Base-by-base conservation (phyloP, 495 filamentous ascomycete genomes). In the Penicillium canescens region DNA sequence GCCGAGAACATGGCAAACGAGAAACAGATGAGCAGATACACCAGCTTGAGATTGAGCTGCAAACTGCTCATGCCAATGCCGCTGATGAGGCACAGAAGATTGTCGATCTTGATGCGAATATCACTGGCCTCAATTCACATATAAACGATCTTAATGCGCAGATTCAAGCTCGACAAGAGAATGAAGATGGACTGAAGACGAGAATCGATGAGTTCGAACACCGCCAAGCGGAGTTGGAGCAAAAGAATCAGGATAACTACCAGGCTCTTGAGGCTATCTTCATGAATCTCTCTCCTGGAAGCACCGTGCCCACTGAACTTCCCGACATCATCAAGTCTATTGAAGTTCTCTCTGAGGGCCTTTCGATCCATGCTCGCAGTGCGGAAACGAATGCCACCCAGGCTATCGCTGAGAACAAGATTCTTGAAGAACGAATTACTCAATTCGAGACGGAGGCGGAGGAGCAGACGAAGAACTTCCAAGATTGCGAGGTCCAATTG, bases 1-100 rank as follows among this genome's bases (percentile, higher is more conserved):
- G 85, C 42, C 82, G 89, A 5, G 90, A 94, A 49, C 86, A 92
- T 58, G 90, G 92, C 56, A 86, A 82, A 62, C 78, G 81, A 6
- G 82, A 78, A 2, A 74, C 80, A 8, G 87, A 95, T 43, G 82
- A 88, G 20, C 86, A 78, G 43, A 78, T 90, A 14, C 82, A 81
- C n/a, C 70, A 77, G 7, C 77, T 96, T 1, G 82, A 90, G 62
- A 68, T 77, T 13, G 89, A 96, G 52, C 70, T 96, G 20, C 85
- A 90, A 44, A 73, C 73, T 37, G 63, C 85, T 1, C 78, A 74
- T 13, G 79, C 74, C 38, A 81, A 81, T 43, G 79, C 82, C 36
- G 74, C 73, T 12, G 79, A 86, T 24, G 81, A 87, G 49, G 65
- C 73, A 9, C 72, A 82, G 16, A 84, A 80, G 46, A 76, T 79